Conservation (phyloP, 768 basidiomycete genomes). For the Collybia nuda region DNA sequence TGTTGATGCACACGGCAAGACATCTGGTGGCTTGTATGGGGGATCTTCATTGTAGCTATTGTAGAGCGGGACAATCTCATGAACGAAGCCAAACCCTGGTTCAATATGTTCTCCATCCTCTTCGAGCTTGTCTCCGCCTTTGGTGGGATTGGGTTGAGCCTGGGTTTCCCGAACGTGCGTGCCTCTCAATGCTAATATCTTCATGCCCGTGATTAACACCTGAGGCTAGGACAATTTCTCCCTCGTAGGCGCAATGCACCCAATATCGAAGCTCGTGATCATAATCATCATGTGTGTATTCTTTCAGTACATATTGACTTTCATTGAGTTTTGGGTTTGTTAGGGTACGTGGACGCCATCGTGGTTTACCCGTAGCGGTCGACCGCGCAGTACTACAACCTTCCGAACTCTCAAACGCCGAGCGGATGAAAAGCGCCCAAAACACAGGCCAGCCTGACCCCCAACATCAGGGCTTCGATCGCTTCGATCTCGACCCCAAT, state of each 20-base stretch:
- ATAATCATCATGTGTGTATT: conserved; percentile 64
- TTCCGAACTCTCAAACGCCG: conserved; percentile 22
- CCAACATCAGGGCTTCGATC: too few relatives aligned
- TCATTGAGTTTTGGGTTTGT: too few relatives aligned
- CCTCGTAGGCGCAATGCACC: conserved; percentile 59
- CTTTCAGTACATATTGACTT: too few relatives aligned
- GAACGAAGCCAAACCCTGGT: conserved; percentile 58
- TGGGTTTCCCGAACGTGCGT: conserved; percentile 54
- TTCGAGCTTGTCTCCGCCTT: conserved; percentile 72
- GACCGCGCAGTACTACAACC: conserved; percentile 54
- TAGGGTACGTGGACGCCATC: conserved; percentile 69
- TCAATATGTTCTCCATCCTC: conserved; percentile 54
- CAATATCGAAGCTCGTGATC: conserved; percentile 71
- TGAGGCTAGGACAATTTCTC: conserved; percentile 51
- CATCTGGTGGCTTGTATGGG: conserved; percentile 82
- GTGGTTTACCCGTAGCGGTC: conserved; percentile 68
- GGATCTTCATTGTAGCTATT: conserved; percentile 69
- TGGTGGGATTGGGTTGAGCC: conserved; percentile 67
- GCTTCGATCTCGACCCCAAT: too few relatives aligned
- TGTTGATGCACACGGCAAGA: conserved; percentile 28
- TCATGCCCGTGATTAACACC: background rate
- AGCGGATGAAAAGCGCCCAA: too few relatives aligned
- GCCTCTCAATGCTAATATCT: background rate
- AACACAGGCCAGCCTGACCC: too few relatives aligned
- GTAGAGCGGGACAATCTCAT: conserved; percentile 62